A percentile compares a stretch with the other conserved stretches of the same genome.
Conservation (phyloP, 2,329 filamentous ascomycete species). For the Aschersonia sp. region DNA sequence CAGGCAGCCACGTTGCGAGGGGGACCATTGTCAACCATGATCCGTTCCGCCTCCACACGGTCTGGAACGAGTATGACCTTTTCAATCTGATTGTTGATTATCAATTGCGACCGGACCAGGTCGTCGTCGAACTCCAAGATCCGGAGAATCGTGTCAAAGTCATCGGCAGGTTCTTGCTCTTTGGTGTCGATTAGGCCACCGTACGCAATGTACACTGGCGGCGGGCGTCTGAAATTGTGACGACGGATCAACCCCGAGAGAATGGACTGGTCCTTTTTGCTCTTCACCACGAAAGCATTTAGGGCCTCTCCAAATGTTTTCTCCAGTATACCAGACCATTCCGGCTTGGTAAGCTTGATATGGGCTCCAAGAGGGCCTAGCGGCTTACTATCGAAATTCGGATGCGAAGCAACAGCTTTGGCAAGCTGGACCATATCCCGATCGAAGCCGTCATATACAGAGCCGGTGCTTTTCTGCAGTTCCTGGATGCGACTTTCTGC, state of each 20-base stretch:
- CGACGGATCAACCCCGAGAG: slow-evolving; percentile 52
- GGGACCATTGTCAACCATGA: slow-evolving; percentile 49
- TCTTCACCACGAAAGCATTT: slow-evolving; percentile 69
- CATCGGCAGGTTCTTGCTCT: slow-evolving; percentile 53
- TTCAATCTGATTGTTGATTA: slow-evolving; percentile 73
- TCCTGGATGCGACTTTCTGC: slow-evolving; percentile 28
- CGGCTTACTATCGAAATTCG: slow-evolving; percentile 54
- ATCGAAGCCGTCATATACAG: slow-evolving; percentile 51
- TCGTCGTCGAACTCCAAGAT: slow-evolving; percentile 72
- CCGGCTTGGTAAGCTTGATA: slow-evolving; percentile 59
- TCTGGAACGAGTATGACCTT: slow-evolving; percentile 67
- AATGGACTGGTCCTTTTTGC: slow-evolving; percentile 57
- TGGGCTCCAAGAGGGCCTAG: slow-evolving; percentile 74
- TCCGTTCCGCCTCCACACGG: slow-evolving; percentile 47
- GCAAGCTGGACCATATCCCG: slow-evolving; percentile 48
- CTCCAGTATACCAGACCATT: slow-evolving; percentile 77
- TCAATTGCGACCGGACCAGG: slow-evolving; percentile 62
- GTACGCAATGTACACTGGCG: slow-evolving; percentile 24
- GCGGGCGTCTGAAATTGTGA: slow-evolving; percentile 34
- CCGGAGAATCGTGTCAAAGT: slow-evolving; percentile 65
- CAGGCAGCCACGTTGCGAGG: slow-evolving; percentile 61
- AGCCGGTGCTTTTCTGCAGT: slow-evolving; percentile 42
- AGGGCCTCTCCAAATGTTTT: slow-evolving; percentile 55
- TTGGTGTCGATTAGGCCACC: slow-evolving; percentile 19
- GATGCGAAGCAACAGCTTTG: slow-evolving; percentile 53